Evolutionary conservation across 2,329 filamentous ascomycete species (phyloP).

Genomic region (Trichoderma sp.): DNA sequence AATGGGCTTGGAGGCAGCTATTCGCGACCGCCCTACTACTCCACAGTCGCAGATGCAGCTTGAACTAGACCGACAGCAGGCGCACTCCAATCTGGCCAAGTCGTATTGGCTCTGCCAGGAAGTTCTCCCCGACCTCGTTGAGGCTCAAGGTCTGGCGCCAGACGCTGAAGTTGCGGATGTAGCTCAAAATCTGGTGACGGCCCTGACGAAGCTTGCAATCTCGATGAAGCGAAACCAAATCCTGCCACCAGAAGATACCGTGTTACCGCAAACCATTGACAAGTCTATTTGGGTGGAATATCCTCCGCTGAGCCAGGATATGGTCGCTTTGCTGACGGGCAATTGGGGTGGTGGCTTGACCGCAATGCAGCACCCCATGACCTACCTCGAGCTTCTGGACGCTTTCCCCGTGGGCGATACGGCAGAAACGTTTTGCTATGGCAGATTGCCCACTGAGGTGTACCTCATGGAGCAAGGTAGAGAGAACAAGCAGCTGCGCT

Average conservation of each 20-base stretch:
- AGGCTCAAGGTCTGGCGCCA: constrained; percentile 41
- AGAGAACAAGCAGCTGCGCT: constrained; percentile 64
- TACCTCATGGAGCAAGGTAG: constrained; percentile 72
- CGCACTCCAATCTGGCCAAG: constrained; percentile 83
- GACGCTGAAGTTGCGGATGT: constrained; percentile 52
- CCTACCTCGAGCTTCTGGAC: constrained; percentile 57
- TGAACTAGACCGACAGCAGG: constrained; percentile 64
- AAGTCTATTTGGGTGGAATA: constrained; percentile 81
- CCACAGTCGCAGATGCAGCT: constrained; percentile 54
- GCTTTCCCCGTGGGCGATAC: constrained; percentile 77
- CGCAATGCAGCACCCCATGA: constrained; percentile 46
- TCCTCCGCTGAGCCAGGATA: constrained; percentile 68
- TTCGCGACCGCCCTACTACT: constrained; percentile 59
- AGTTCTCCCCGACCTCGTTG: constrained; percentile 49
- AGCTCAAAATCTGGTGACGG: constrained; percentile 57
- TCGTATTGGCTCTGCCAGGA: constrained; percentile 74
- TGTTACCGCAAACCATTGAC: constrained; percentile 75
- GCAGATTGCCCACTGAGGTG: constrained; percentile 71
- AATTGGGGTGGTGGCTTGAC: constrained; percentile 51
- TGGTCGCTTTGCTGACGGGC: constrained; percentile 67
- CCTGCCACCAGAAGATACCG: constrained; percentile 65
- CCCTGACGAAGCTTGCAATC: constrained; percentile 69
- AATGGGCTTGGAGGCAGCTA: constrained; percentile 67
- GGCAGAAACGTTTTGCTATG: constrained; percentile 71
- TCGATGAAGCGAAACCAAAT: constrained; percentile 85